Percentiles rank a stretch among this genome's conserved stretches.
Conservation (phyloP, 2,329 filamentous ascomycete genomes). For the Stachybotrys elegans region DNA sequence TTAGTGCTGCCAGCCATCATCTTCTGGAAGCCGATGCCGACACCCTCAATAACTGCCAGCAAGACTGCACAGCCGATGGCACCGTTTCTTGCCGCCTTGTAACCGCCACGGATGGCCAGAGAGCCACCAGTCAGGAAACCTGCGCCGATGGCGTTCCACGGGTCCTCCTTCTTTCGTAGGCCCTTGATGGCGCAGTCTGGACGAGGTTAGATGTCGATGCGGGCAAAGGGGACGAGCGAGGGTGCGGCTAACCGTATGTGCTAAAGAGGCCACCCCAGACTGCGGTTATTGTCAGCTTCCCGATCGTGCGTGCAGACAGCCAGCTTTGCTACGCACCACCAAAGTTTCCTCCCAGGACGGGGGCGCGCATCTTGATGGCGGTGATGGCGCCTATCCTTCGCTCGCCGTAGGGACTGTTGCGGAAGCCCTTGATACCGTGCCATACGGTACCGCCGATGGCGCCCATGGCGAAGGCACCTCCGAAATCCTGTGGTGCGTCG, state of each 20-base stretch:
- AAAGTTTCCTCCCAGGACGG: slow-evolving; percentile 92
- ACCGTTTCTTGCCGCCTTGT: slow-evolving; percentile 83
- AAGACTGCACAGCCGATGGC: slow-evolving; percentile 92
- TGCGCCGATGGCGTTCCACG: slow-evolving; percentile 93
- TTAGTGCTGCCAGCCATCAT: slow-evolving; percentile 87
- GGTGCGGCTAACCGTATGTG: too few species aligned
- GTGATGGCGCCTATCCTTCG: slow-evolving; percentile 89
- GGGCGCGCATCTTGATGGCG: slow-evolving; percentile 91
- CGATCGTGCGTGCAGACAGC: too few species aligned
- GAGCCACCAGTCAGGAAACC: slow-evolving; percentile 93
- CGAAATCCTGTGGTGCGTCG: slow-evolving; percentile 98
- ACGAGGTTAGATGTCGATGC: too few species aligned
- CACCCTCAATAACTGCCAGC: slow-evolving; percentile 89
- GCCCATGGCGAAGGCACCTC: slow-evolving; percentile 92
- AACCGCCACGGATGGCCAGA: slow-evolving; percentile 82
- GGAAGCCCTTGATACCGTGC: slow-evolving; percentile 91
- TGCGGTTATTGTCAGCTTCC: too few species aligned
- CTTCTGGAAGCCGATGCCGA: slow-evolving; percentile 87
- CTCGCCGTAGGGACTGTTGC: slow-evolving; percentile 85
- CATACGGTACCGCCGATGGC: slow-evolving; percentile 76
- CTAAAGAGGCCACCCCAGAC: slow-evolving; percentile 94
- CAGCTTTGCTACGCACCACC: too few species aligned
- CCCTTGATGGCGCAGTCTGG: slow-evolving; percentile 98
- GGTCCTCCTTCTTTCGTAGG: slow-evolving; percentile 88
- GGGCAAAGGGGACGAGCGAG: too few species aligned